Base-by-base conservation (phyloP, 257 asterid genomes). In the Solanum ossicruentum region DNA sequence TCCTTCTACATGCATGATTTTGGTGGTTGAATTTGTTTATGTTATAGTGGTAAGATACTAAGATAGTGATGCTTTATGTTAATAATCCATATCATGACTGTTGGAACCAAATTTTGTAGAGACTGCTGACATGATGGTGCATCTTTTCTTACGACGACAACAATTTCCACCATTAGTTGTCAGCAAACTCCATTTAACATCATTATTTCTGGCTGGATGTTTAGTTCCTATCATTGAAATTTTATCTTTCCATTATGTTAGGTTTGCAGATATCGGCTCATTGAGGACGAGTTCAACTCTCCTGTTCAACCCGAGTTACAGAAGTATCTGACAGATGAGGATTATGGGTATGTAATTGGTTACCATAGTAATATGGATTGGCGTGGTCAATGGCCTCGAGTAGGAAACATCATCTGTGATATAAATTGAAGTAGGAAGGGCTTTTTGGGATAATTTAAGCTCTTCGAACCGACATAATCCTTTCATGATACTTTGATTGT, bases 191-290 rank as follows among this genome's bases (percentile, higher is more conserved):
- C 58, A 51, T 75, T 49, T 16, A 52, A 51, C 26, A 15, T 51
- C 58, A 51, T 77, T 61, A 83, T 67, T 52, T 36, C 21, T 77
- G 47, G 82, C 39, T 51, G 82, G 63, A 84, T 63, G 84, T 73
- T 70, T 23, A 26, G 32, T 55, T 81, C 39, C 26, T 10, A 71
- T 80, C 36, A 52, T 26, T 18, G 71, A 65, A 39, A 51, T 52
- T 51, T 77, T 77, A 13, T 51, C 81, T 54, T 83, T 86, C 81
- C 12, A 81, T 51, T 60, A 36, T 86, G 75, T 85, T 83, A 95
- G 99, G 92, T 95, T 83, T 95, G 98, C 92, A 91, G 98, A 91
- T 97, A 92, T 85, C 97, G 98, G 84, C 56, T 89, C 32, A 81
- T 97, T 41, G 98, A 94, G 91, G 99, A 97, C 28, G 99, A 97